Conservation (phyloP, 352 stramenopile species). For the Globisporangium perplexum region DNA sequence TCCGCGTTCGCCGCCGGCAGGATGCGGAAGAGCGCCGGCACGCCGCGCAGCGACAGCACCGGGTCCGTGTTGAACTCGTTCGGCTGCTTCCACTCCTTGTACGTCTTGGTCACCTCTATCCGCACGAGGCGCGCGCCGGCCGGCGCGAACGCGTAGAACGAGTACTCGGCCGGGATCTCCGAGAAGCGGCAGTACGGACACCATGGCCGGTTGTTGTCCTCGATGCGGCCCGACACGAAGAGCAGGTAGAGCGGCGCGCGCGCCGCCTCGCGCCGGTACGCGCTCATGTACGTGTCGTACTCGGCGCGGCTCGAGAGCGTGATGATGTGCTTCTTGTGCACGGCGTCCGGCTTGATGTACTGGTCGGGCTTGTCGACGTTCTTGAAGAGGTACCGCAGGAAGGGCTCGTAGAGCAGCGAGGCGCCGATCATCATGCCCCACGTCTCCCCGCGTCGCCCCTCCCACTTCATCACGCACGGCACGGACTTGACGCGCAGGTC, state of each 20-base stretch:
- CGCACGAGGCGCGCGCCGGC: conserved; percentile 46
- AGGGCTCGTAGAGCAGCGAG: conserved; percentile 40
- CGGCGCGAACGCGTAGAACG: conserved; percentile 65
- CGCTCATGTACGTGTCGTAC: conserved; percentile 30
- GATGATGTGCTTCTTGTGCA: conserved; percentile 47
- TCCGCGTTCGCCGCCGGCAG: conserved; percentile 7
- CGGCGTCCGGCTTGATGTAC: conserved; percentile 28
- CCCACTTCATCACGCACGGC: conserved; percentile 58
- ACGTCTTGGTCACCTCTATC: conserved; percentile 57
- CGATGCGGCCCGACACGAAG: conserved; percentile 64
- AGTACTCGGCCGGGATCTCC: conserved; percentile 65
- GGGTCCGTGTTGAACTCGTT: conserved; percentile 54
- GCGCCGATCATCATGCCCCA: conserved; percentile 46
- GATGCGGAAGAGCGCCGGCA: conserved; percentile 50
- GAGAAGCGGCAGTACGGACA: conserved; percentile 80
- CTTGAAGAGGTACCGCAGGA: conserved; percentile 64
- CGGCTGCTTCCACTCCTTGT: conserved; percentile 54
- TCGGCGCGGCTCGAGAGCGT: conserved; percentile 36
- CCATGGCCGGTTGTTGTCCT: conserved; percentile 67
- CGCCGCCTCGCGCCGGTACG: conserved; percentile 28
- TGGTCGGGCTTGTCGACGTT: conserved; percentile 42
- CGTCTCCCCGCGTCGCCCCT: conserved; percentile 41
- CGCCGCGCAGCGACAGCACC: conserved; percentile 40
- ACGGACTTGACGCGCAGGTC: conserved; percentile 60
- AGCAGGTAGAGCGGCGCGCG: conserved; percentile 47